Percentiles rank a stretch among this genome's conserved stretches.
Evolutionary conservation across 805 yeast genomes (phyloP).

Genomic region (Nakazawaea peltata): DNA sequence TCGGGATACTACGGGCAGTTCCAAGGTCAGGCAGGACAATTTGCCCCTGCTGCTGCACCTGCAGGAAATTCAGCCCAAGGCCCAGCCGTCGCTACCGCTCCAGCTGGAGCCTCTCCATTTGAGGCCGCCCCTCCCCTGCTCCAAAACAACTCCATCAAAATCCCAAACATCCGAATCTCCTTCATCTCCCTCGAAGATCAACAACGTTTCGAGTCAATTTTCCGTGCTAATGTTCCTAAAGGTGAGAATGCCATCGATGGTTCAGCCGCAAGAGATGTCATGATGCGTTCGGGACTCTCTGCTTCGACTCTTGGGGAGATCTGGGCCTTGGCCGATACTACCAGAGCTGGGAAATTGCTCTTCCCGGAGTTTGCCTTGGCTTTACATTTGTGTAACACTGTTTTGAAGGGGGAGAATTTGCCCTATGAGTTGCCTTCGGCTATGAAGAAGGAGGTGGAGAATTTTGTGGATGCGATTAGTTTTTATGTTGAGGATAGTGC

Average conservation of each 20-base stretch:
- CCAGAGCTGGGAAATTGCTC: constrained; percentile 72
- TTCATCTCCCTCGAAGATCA: constrained; percentile 85
- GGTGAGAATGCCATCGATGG: constrained; percentile 68
- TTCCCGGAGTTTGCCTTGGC: constrained; percentile 95
- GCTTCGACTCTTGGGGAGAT: constrained; percentile 74
- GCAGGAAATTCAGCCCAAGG: too few species aligned
- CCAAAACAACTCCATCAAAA: constrained; percentile 53
- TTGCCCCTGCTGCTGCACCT: too few species aligned
- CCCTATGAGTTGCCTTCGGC: constrained; percentile 68
- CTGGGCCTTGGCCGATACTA: constrained; percentile 89
- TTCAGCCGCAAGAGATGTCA: constrained; percentile 67
- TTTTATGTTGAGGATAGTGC: constrained; percentile 62
- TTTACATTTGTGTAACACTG: constrained; percentile 75
- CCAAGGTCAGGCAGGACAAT: too few species aligned
- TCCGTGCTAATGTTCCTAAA: constrained; percentile 65
- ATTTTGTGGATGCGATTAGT: constrained; percentile 84
- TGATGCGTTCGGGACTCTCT: constrained; percentile 70
- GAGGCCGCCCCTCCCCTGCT: too few species aligned
- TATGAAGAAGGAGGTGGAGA: constrained; percentile 75
- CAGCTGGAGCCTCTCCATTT: too few species aligned
- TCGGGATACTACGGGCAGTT: too few species aligned
- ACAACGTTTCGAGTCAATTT: constrained; percentile 75
- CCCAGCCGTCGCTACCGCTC: too few species aligned
- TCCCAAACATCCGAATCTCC: constrained; percentile 72
- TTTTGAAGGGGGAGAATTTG: constrained; percentile 68